These are phyloP conservation scores for Vigna trinervia DNA, from an alignment of 306 rosid species.

Conservation along the genomic window DNA sequence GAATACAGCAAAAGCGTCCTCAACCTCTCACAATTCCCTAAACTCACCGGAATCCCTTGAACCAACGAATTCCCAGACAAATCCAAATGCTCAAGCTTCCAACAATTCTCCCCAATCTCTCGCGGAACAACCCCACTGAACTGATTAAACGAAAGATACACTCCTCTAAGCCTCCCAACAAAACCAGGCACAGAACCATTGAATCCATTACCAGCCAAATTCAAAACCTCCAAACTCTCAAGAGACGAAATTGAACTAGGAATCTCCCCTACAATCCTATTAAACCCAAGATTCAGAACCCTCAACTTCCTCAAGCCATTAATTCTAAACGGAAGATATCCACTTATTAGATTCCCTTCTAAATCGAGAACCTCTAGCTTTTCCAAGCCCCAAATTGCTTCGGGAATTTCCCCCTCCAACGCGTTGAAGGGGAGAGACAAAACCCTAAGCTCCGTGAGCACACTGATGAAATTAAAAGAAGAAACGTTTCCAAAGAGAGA, in stretches of 20 bases:
- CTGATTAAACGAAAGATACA: conserved; percentile 66
- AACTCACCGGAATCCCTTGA: conserved; percentile 60
- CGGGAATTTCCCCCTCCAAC: conserved; percentile 68
- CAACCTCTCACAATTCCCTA: conserved; percentile 76
- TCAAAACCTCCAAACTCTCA: conserved; percentile 66
- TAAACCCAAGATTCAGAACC: conserved; percentile 81
- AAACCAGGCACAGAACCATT: conserved; percentile 79
- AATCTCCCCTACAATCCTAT: conserved; percentile 67
- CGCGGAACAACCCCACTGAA: conserved; percentile 64
- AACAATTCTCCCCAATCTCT: conserved; percentile 75
- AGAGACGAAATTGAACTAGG: conserved; percentile 56
- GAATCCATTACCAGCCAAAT: conserved; percentile 69
- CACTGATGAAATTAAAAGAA: conserved; percentile 48
- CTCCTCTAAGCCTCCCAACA: conserved; percentile 67
- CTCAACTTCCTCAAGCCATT: conserved; percentile 55
- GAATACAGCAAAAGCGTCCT: conserved; percentile 72
- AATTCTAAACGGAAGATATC: conserved; percentile 53
- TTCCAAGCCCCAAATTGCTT: conserved; percentile 67
- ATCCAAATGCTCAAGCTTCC: conserved; percentile 84
- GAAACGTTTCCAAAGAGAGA: conserved; percentile 65
- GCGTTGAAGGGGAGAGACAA: conserved; percentile 77
- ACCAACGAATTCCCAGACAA: conserved; percentile 75
- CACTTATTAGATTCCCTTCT: conserved; percentile 71
- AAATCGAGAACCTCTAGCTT: conserved; percentile 89
- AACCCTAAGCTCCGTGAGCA: conserved; percentile 71